Base-by-base conservation (phyloP, 2,329 filamentous ascomycete genomes). In the Trichoderma sp. region DNA sequence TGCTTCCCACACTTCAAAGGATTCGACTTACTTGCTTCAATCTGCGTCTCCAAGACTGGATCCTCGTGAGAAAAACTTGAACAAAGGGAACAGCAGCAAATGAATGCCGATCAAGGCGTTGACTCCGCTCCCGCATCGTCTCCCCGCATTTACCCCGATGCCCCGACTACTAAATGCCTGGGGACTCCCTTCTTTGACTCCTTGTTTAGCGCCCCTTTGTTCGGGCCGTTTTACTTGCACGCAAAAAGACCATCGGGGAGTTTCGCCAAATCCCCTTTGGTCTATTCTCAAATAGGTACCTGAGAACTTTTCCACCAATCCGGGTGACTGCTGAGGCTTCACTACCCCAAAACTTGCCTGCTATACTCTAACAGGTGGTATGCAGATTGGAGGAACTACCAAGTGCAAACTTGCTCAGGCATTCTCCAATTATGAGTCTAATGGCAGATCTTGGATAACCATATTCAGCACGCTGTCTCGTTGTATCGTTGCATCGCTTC, bases 241-340 rank as follows among this genome's bases (percentile, higher is more conserved):
- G n/a, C 71, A 66, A 67, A 66, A 60, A 74, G 63, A 18, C 64
- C 72, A 63, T 75, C 72, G 72, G 72, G 72, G 72, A 75, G 72
- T 75, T 62, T 75, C 72, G 72, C 65, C 72, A 73, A 60, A 8
- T 24, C 29, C 9, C 56, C 21, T 27, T 16, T 33, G 68, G 18
- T 33, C 71, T 53, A 29, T 53, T 14, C 60, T 29, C 31, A 11
- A 73, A 35, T 27, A 29, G 60, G 71, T n/a, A 38, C 31, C 60
- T 21, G 14, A 29, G 21, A 65, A 65, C 71, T 64, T 65, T 73
- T 64, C 71, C 71, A 73, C 71, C 71, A 73, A 73, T 73, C 71
- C 35, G 29, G 14, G 12, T 12, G 31, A 18, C 41, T 35, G 29
- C 38, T 31, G 53, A 24, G 12, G 11, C 35, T 63, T 29, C 33